Percentiles rank a stretch among this genome's conserved stretches.
These are phyloP conservation scores for Tolypocladium guangdongense DNA, from an alignment of 2,329 filamentous ascomycete species.

Conservation along the genomic window DNA sequence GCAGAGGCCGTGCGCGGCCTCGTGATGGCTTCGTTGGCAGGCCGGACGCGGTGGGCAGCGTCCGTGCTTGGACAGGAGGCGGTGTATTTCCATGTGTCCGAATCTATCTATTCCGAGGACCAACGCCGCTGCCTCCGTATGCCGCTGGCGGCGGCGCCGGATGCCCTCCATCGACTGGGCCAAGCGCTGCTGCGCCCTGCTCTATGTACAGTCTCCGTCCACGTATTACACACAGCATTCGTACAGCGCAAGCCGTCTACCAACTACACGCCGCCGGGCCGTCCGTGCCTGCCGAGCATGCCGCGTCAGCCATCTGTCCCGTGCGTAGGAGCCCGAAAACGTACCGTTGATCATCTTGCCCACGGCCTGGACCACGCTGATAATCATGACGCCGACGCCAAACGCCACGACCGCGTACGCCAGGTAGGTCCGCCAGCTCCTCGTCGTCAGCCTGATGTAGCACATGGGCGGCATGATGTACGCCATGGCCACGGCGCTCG, in stretches of 20 bases:
- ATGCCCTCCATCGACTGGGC: background rate
- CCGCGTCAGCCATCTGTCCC: background rate
- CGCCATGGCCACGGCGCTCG: constrained; percentile 83
- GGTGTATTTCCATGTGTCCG: background rate
- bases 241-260: background rate
- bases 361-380: constrained; percentile 64
- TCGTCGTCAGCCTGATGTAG: constrained; percentile 82
- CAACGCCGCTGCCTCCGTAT: background rate
- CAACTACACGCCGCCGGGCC: constrained; percentile 5
- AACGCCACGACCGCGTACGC: constrained; percentile 66
- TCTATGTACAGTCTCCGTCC: background rate
- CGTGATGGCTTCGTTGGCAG: background rate
- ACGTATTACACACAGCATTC: background rate
- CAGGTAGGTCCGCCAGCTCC: constrained; percentile 62
- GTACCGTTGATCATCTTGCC: constrained; percentile 51
- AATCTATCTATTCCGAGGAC: background rate
- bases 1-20: background rate
- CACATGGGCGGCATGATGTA: constrained; percentile 93
- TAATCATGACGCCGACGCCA: constrained; percentile 68
- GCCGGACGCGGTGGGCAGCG: background rate
- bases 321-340: constrained; percentile 3
- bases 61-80: background rate
- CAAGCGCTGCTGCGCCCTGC: background rate
- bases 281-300: constrained; percentile 4
- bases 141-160: background rate